A percentile compares a stretch with the other conserved stretches of the same genome.
Evolutionary conservation across 2,329 filamentous ascomycete genomes (phyloP).

Genomic region (Tolypocladium tundrense): DNA sequence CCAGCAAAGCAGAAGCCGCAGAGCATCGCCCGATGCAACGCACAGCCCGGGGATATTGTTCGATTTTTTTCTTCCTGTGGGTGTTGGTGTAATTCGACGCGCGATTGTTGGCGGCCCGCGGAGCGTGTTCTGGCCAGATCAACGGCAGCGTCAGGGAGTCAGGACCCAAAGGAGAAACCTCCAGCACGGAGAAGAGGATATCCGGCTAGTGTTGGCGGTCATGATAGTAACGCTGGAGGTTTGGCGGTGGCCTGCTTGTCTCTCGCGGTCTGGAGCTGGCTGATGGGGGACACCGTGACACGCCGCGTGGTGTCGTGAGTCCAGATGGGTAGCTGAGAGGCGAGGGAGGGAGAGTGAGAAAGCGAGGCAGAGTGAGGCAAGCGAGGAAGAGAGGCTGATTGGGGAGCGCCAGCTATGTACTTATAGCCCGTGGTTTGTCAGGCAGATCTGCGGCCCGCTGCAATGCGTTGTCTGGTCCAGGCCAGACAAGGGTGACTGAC

Average conservation of each 20-base stretch:
- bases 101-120: background rate
- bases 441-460: constrained; percentile 1
- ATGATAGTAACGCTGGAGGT: constrained; percentile 12
- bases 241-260: background rate
- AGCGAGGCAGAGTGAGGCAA: background rate
- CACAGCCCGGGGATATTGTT: background rate
- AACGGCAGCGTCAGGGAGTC: constrained; percentile 23
- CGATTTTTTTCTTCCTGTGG: background rate
- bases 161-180: constrained; percentile 28
- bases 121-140: background rate
- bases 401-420: background rate
- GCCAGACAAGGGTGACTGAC: background rate
- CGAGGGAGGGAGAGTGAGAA: background rate
- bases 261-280: background rate
- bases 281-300: background rate
- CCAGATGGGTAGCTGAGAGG: background rate
- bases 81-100: background rate
- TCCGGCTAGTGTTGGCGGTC: constrained; percentile 24
- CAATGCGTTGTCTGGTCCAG: background rate
- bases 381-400: background rate
- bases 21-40: background rate
- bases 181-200: constrained; percentile 28
- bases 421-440: background rate
- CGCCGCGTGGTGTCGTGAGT: background rate
- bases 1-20: constrained; percentile 1